A percentile compares a stretch with the other conserved stretches of the same genome.
These are phyloP conservation scores for Tylopilus vinaceipallidus DNA, from an alignment of 768 basidiomycete species.

Conservation along the genomic window DNA sequence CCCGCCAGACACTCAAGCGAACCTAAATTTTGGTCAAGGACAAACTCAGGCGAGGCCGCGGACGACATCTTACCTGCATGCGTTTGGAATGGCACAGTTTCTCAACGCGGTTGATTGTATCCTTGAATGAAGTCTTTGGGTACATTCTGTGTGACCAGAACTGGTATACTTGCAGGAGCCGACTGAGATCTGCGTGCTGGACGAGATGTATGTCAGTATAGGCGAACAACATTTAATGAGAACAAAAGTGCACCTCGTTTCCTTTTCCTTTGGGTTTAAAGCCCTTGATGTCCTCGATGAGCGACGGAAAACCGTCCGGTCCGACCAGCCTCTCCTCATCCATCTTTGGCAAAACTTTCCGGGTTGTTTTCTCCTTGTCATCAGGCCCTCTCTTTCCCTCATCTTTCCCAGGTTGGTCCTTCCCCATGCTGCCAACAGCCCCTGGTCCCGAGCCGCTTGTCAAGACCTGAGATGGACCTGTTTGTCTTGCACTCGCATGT, in stretches of 20 bases:
- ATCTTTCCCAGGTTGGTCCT: conserved; percentile 6
- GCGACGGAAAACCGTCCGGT: conserved; percentile 71
- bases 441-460: conserved; percentile 45
- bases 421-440: conserved; percentile 15
- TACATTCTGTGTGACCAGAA: conserved; percentile 95
- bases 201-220: background rate
- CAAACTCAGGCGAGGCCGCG: no score
- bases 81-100: conserved; percentile 82
- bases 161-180: conserved; percentile 82
- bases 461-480: conserved; percentile 43
- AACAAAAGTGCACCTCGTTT: conserved; percentile 62
- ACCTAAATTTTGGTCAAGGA: conserved; percentile 43
- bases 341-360: conserved; percentile 48
- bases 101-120: conserved; percentile 85
- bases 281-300: conserved; percentile 73
- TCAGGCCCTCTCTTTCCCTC: conserved; percentile 9
- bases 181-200: conserved; percentile 77
- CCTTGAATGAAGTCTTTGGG: conserved; percentile 83
- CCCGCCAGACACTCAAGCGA: conserved; percentile 72
- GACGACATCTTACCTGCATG: conserved; percentile 67
- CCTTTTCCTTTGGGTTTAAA: conserved; percentile 89
- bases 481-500: conserved; percentile 31
- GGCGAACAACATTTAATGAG: background rate
- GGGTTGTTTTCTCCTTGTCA: conserved; percentile 30
- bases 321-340: conserved; percentile 78